Conservation (phyloP, 2,329 filamentous ascomycete species). For the Colletotrichum costaricense region DNA sequence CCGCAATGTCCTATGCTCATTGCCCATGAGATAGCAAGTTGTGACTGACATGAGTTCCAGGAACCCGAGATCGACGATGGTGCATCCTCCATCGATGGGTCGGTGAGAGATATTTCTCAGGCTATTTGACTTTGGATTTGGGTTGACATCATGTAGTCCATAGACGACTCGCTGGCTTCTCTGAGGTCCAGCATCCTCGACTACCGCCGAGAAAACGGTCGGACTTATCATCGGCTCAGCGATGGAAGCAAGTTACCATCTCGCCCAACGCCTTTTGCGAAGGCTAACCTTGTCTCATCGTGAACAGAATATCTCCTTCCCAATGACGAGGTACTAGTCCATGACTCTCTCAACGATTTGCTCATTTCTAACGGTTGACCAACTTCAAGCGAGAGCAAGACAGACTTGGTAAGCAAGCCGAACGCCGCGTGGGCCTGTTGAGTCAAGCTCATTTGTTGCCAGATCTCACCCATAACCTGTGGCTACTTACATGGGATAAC, state of each 20-base stretch:
- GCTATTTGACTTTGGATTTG: not conserved
- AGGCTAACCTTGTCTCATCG: not conserved
- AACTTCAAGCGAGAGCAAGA: slow-evolving; percentile 9
- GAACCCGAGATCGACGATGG: not conserved
- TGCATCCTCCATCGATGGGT: not conserved
- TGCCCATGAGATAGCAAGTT: no score
- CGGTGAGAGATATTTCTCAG: not conserved
- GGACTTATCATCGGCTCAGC: slow-evolving; percentile 13
- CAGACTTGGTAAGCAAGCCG: slow-evolving; percentile 7
- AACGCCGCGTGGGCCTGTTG: not conserved
- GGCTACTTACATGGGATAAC: slow-evolving; percentile 44
- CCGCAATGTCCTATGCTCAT: not conserved
- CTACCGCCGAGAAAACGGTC: slow-evolving; percentile 21
- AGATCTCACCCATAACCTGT: slow-evolving; percentile 51
- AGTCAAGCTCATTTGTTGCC: not conserved
- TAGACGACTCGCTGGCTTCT: not conserved
- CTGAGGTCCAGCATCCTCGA: slow-evolving; percentile 10
- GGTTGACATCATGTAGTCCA: not conserved
- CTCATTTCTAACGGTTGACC: not conserved
- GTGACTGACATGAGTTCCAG: not conserved
- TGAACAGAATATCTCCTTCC: slow-evolving; percentile 16
- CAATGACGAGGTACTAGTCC: slow-evolving; percentile 19
- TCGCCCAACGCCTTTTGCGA: rapidly evolving
- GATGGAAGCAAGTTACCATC: slow-evolving; percentile 39
- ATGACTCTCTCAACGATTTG: not conserved